These are phyloP conservation scores for Pseudognaphalium luteoalbum DNA, from an alignment of 129 eudicot species.

Conservation along the genomic window DNA sequence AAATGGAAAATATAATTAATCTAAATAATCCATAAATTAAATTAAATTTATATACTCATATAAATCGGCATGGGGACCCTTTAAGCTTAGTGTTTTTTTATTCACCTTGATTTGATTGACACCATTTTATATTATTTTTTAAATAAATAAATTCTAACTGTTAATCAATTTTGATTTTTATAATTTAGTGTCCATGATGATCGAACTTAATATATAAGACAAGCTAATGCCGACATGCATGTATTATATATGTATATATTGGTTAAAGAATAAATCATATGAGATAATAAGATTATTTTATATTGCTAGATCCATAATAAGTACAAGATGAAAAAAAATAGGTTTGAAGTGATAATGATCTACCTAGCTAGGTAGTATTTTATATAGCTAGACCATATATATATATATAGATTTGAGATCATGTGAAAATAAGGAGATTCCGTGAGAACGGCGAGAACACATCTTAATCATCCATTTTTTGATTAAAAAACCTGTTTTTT, in stretches of 20 bases:
- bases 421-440: too few species aligned
- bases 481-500: too few species aligned
- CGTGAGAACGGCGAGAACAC: too few species aligned
- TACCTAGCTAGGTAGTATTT: too few species aligned
- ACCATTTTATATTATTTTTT: neutral
- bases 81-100: neutral
- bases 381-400: too few species aligned
- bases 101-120: neutral
- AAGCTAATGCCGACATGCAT: neutral
- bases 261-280: neutral
- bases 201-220: slow-evolving; percentile 3
- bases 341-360: too few species aligned
- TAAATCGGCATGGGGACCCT: neutral
- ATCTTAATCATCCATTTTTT: too few species aligned
- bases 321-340: too few species aligned
- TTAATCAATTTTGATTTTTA: neutral
- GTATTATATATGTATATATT: neutral
- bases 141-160: too few species aligned
- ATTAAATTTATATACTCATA: neutral
- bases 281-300: too few species aligned
- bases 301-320: too few species aligned
- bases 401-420: too few species aligned
- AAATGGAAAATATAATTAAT: neutral
- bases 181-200: neutral
- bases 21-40: neutral